Conservation (phyloP, 2,329 filamentous ascomycete species). For the Alternaria arborescens region DNA sequence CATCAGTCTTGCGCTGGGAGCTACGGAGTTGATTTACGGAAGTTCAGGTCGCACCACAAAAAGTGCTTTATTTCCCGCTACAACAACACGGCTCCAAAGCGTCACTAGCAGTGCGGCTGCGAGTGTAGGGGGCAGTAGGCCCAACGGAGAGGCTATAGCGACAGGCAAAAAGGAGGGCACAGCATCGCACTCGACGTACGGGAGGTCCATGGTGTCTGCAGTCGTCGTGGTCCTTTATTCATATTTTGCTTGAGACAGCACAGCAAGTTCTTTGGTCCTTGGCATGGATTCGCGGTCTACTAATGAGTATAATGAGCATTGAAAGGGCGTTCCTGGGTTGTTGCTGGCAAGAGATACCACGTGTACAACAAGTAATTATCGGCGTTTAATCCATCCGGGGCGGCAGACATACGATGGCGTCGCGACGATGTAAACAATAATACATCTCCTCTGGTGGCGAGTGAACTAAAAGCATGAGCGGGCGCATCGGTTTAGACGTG, state of each 20-base stretch:
- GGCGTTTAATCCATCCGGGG: not conserved
- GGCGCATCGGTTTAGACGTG: not conserved
- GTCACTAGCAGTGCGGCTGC: constrained; percentile 17
- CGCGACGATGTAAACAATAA: not conserved
- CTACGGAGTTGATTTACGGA: constrained; percentile 50
- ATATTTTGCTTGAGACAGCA: not conserved
- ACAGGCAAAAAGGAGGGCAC: constrained; percentile 15
- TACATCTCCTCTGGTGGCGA: not conserved
- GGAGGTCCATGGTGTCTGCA: not conserved
- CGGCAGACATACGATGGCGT: not conserved
- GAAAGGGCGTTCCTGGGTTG: not conserved
- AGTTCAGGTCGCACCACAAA: constrained; percentile 43
- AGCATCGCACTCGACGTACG: not conserved
- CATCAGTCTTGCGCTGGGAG: constrained; percentile 46
- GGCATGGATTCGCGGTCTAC: not conserved
- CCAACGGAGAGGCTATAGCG: constrained; percentile 16
- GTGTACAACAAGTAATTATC: not conserved
- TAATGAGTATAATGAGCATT: constrained; percentile 5
- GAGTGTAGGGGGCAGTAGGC: constrained; percentile 26
- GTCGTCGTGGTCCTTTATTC: not conserved
- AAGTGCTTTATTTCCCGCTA: constrained; percentile 52
- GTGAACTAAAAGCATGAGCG: not conserved
- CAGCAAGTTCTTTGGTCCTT: not conserved
- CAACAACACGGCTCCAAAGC: constrained; percentile 33
- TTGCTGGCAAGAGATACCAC: constrained; percentile 2